Percentiles rank a stretch among this genome's conserved stretches.
Evolutionary conservation across 345 rosid species (phyloP).

Genomic region (Salix viminalis): DNA sequence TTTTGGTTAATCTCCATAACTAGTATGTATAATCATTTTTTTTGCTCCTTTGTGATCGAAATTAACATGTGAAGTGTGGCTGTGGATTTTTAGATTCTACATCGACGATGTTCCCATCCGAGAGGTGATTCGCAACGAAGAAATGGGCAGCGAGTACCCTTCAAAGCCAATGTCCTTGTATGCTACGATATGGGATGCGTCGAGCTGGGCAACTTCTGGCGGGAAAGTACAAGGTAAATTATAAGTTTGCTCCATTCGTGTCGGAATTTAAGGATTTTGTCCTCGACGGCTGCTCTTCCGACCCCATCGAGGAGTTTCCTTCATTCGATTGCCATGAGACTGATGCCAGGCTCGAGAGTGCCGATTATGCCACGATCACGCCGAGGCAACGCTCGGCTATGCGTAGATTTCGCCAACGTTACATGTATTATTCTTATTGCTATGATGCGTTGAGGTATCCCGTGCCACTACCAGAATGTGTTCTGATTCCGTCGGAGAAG

Average conservation of each 20-base stretch:
- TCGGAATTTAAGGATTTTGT: slow-evolving; percentile 63
- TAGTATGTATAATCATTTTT: not conserved
- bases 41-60: not conserved
- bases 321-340: slow-evolving; percentile 28
- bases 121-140: slow-evolving; percentile 55
- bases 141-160: slow-evolving; percentile 79
- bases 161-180: slow-evolving; percentile 83
- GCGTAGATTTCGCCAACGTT: slow-evolving; percentile 65
- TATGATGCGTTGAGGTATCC: slow-evolving; percentile 64
- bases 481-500: slow-evolving; percentile 44
- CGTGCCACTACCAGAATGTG: slow-evolving; percentile 56
- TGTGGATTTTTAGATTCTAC: slow-evolving; percentile 52
- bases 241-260: slow-evolving; percentile 67
- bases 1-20: not conserved
- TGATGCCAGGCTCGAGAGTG: slow-evolving; percentile 30
- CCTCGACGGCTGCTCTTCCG: slow-evolving; percentile 64
- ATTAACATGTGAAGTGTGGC: not conserved
- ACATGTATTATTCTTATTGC: slow-evolving; percentile 88
- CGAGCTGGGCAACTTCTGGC: slow-evolving; percentile 87
- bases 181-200: slow-evolving; percentile 97
- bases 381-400: slow-evolving; percentile 42
- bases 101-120: slow-evolving; percentile 83
- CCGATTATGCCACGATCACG: slow-evolving; percentile 42
- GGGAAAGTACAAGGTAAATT: slow-evolving; percentile 69
- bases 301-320: slow-evolving; percentile 53